These are phyloP conservation scores for Paragyromitra xinjiangensis DNA, from an alignment of 495 filamentous ascomycete species.

Conservation along the genomic window DNA sequence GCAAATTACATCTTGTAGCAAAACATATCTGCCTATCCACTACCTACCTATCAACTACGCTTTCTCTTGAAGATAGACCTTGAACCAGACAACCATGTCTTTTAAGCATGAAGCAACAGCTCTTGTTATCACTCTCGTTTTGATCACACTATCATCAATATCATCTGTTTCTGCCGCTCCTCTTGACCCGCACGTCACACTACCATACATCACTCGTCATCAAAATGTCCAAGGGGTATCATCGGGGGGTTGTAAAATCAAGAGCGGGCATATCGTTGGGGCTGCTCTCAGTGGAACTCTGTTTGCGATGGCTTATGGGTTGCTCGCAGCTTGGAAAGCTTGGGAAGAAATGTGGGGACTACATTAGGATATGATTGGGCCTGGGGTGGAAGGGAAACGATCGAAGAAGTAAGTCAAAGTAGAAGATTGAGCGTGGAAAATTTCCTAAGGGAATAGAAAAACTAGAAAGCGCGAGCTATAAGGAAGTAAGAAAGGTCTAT, in stretches of 20 bases:
- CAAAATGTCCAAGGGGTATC: background rate
- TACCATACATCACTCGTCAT: background rate
- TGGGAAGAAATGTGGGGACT: constrained; percentile 17
- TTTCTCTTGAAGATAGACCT: background rate
- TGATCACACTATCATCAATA: background rate
- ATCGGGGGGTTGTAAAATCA: background rate
- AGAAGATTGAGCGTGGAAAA: no score
- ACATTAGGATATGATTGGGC: background rate
- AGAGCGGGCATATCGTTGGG: background rate
- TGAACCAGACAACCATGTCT: background rate
- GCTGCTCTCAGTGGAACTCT: background rate
- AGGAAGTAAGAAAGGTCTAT: no score
- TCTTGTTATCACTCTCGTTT: background rate
- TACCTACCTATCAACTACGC: background rate
- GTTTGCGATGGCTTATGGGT: constrained; percentile 7
- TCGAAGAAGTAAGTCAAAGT: background rate
- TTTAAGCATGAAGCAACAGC: background rate
- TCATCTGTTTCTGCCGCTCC: background rate
- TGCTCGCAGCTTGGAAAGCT: constrained; percentile 1
- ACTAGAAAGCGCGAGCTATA: no score
- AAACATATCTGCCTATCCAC: background rate
- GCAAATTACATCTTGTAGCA: background rate
- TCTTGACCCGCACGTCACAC: background rate
- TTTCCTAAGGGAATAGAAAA: no score
- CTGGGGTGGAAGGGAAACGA: background rate